Base-by-base conservation (phyloP, 345 rosid genomes). In the Draba incana region DNA sequence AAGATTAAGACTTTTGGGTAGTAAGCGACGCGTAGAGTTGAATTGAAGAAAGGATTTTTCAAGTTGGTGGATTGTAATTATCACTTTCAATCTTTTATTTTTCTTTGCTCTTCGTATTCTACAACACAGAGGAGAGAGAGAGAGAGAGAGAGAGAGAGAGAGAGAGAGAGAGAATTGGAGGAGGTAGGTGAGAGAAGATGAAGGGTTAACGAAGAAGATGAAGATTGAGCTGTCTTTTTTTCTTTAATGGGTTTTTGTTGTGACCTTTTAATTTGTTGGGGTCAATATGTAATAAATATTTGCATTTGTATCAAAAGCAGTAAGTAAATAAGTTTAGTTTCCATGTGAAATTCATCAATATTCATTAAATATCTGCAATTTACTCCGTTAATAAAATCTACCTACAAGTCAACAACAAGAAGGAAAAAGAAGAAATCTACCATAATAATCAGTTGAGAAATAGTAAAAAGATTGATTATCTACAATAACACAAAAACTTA, bases 1-100 rank as follows among this genome's bases (percentile, higher is more conserved):
- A 74, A 66, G 63, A 74, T 59, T 52, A 20, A 39, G 37, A 61
- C 63, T 74, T 67, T 53, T 28, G 68, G 68, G 69, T 44, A 61
- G 11, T 61, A 60, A 2, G 77, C 72, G 62, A 66, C 62, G 81
- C 75, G 86, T 83, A 75, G 92, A 86, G 95, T 86, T 82, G 82
- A 88, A 84, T 92, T 82, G 84, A 89, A 89, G 98, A 67, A 80
- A 85, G 8, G 85, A 49, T 42, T 72, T 55, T 12, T 62, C 9
- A 44, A 44, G 76, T 81, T 69, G 94, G 83, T 72, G 47, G 87
- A 66, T 82, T 75, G 81, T 84, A 82, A 84, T 89, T 81, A 85
- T 80, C 80, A 28, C 80, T 81, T 86, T 20, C 78, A 83, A 78
- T 80, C 82, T 69, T 72, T 20, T 20, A 1, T 20, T 20, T 20